These are phyloP conservation scores for Jamesozyma piceae DNA, from an alignment of 805 yeast species.

Conservation along the genomic window DNA sequence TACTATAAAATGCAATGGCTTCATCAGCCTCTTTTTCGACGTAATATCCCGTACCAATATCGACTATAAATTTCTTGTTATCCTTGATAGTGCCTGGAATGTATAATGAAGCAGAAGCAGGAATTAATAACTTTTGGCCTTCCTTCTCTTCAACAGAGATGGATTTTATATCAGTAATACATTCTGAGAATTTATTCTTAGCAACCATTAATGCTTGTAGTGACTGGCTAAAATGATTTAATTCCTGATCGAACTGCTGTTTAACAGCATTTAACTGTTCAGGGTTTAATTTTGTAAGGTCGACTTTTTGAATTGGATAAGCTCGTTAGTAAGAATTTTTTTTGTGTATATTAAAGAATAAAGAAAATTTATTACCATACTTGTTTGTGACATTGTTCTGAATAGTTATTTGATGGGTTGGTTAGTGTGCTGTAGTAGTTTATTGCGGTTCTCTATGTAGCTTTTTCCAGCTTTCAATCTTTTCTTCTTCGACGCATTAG, in stretches of 20 bases:
- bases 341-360: too few relatives aligned
- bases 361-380: too few relatives aligned
- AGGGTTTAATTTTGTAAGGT: slow-evolving; percentile 61
- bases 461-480: too few relatives aligned
- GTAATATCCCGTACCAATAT: slow-evolving; percentile 92
- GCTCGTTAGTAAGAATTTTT: too few relatives aligned
- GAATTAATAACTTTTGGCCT: slow-evolving; percentile 58
- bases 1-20: slow-evolving; percentile 61
- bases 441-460: too few relatives aligned
- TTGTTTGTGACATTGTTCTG: too few relatives aligned
- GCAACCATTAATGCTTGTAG: slow-evolving; percentile 78
- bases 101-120: slow-evolving; percentile 80
- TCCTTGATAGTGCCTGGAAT: slow-evolving; percentile 74
- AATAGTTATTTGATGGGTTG: too few relatives aligned
- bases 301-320: slow-evolving; percentile 39
- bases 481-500: too few relatives aligned
- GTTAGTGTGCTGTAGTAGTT: too few relatives aligned
- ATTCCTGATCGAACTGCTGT: slow-evolving; percentile 72
- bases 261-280: slow-evolving; percentile 81
- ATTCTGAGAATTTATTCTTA: slow-evolving; percentile 70
- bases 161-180: slow-evolving; percentile 57
- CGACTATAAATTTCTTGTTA: slow-evolving; percentile 69
- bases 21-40: slow-evolving; percentile 68
- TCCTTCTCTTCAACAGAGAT: slow-evolving; percentile 37
- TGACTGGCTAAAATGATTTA: slow-evolving; percentile 78